Conservation (phyloP, 2,329 filamentous ascomycete species). For the Raffaelea albimanens region DNA sequence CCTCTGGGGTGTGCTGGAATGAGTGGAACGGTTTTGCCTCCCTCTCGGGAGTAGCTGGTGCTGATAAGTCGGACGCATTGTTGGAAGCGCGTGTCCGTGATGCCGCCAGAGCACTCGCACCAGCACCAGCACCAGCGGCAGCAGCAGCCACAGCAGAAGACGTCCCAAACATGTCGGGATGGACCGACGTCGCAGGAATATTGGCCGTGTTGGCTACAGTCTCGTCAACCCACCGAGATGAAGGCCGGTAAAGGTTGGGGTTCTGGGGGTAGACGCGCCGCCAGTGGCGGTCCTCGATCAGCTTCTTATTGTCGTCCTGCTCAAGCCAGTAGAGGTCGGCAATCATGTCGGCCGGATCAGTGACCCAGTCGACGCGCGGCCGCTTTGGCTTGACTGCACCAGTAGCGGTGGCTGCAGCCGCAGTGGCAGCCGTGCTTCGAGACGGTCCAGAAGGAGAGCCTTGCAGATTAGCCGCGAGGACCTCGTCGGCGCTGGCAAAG, state of each 20-base stretch:
- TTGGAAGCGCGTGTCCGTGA: no score
- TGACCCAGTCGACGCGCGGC: conserved; percentile 74
- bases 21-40: no score
- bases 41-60: no score
- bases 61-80: no score
- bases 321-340: conserved; percentile 90
- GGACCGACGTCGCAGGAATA: neutral
- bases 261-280: conserved; percentile 56
- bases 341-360: conserved; percentile 74
- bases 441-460: conserved; percentile 32
- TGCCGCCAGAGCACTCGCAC: no score
- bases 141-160: neutral
- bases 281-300: conserved; percentile 74
- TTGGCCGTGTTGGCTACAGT: neutral
- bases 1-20: no score
- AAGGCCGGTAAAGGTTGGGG: conserved; percentile 17
- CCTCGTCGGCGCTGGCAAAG: conserved; percentile 37
- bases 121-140: neutral
- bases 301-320: conserved; percentile 65
- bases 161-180: conserved; percentile 4
- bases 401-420: conserved; percentile 23
- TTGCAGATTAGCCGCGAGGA: conserved; percentile 24
- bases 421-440: conserved; percentile 16
- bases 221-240: conserved; percentile 18
- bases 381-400: conserved; percentile 51